Evolutionary conservation across 257 asterid genomes (phyloP), one percentile per base, ranked within the genome.

Genomic region (Scutellaria minor): DNA sequence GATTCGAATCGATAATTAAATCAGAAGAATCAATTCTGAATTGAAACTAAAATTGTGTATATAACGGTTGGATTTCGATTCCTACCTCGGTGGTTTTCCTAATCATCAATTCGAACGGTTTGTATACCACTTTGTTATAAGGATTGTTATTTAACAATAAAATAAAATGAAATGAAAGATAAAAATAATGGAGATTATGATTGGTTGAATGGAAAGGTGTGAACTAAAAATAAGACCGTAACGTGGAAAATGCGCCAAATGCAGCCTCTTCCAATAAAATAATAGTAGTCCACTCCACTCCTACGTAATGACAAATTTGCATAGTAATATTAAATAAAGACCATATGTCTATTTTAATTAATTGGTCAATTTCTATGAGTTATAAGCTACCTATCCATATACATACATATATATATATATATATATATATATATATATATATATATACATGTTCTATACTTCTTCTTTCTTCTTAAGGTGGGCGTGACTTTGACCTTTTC

Each of bases 401-500:
- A 4, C 15, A 9, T 52, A 15, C 15, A 18, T 57, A 10, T 5
- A 57, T 57, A 22, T 18, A 51, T 5, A 4, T 52, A 9, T 52
- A 15, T 52, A 18, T 57, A 10, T 5, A 57, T 57, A 22, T 18
- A 51, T 5, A 4, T 52, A 9, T 52, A 15, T 52, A 18, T 52
- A 9, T 52, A 15, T 52, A 18, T 57, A 10, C 9, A 57, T 57
- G 8, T 74, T 66, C n/a, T 70, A 22, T 53, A 45, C 68, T 56
- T 70, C 54, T 76, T 72, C 73, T 56, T 31, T 66, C 50, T 18
- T 18, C 18, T 18, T 18, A 18, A 60, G 82, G 84, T 79, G 78
- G 86, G 86, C 86, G 64, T 66, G 84, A 79, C 86, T 82, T 79
- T 77, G 82, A 79, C 80, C 47, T 54, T 72, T 44, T 48, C 60